These are phyloP conservation scores for Echites panduratus DNA, from an alignment of 257 asterid species.

Conservation along the genomic window DNA sequence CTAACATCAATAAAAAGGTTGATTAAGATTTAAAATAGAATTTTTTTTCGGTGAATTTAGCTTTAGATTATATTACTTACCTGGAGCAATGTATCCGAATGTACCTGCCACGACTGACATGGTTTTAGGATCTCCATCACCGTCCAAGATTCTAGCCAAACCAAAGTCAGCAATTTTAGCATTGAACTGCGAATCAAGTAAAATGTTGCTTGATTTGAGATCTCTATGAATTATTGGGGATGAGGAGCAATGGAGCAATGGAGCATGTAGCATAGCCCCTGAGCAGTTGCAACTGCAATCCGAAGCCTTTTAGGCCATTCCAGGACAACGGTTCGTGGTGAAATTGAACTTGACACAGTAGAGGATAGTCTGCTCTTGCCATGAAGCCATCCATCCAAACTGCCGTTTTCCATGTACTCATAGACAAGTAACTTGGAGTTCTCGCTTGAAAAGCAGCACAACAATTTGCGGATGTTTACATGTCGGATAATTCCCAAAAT, in stretches of 20 bases:
- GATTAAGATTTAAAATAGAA: not conserved
- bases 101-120: slow-evolving; percentile 27
- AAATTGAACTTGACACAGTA: slow-evolving; percentile 21
- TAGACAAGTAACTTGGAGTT: slow-evolving; percentile 41
- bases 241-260: slow-evolving; percentile 20
- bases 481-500: slow-evolving; percentile 56
- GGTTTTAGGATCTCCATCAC: slow-evolving; percentile 19
- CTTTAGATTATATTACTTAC: not conserved
- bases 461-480: slow-evolving; percentile 53
- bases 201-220: slow-evolving; percentile 37
- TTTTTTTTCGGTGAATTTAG: too few relatives aligned
- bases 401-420: slow-evolving; percentile 59
- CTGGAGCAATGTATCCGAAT: slow-evolving; percentile 25
- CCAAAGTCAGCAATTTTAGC: slow-evolving; percentile 51
- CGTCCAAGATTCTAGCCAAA: slow-evolving; percentile 33
- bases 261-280: slow-evolving; percentile 27
- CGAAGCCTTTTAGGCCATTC: slow-evolving; percentile 27
- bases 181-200: slow-evolving; percentile 31
- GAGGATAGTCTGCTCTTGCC: too few relatives aligned
- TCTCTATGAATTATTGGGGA: slow-evolving; percentile 40
- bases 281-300: slow-evolving; percentile 27
- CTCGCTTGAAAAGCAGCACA: slow-evolving; percentile 44
- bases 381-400: slow-evolving; percentile 67
- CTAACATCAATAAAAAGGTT: not conserved
- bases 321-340: slow-evolving; percentile 19